Conservation (phyloP, 148 eudicot genomes). For the Rhododendron vialii region DNA sequence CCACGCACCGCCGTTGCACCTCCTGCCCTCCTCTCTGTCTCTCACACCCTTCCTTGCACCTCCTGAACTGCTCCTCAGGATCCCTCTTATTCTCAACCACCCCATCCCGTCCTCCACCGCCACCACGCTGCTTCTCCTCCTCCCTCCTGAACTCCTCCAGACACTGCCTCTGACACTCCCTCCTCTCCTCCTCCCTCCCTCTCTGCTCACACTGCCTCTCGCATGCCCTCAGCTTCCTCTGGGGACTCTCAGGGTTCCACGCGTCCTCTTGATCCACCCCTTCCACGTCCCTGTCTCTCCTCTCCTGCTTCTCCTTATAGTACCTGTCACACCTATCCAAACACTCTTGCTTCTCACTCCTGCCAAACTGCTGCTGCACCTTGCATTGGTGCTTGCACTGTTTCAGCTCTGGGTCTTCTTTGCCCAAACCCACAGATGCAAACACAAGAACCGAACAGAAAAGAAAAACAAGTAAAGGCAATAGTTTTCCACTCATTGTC, state of each 20-base stretch:
- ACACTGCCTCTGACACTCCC: constrained; percentile 29
- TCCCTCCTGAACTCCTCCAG: background rate
- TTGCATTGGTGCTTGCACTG: constrained; percentile 44
- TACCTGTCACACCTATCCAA: constrained; percentile 25
- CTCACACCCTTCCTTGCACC: constrained; percentile 26
- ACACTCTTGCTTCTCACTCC: constrained; percentile 16
- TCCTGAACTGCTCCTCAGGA: constrained; percentile 19
- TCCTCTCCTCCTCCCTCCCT: background rate
- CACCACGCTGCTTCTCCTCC: background rate
- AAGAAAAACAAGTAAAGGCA: constrained; percentile 7
- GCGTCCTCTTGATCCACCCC: background rate
- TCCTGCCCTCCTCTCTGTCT: background rate
- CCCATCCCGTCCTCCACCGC: background rate
- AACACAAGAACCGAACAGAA: background rate
- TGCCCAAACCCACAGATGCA: background rate
- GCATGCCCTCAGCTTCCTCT: constrained; percentile 20
- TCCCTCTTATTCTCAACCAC: background rate
- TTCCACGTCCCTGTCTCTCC: constrained; percentile 3
- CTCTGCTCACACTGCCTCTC: constrained; percentile 25
- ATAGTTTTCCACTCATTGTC: background rate
- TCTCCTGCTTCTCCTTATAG: constrained; percentile 19
- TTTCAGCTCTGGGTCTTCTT: constrained; percentile 37
- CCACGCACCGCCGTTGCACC: background rate
- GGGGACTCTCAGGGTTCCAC: constrained; percentile 1
- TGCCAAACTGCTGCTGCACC: constrained; percentile 21